Evolutionary conservation across 2,329 filamentous ascomycete genomes (phyloP).

Genomic region (Diaporthe citriasiana): DNA sequence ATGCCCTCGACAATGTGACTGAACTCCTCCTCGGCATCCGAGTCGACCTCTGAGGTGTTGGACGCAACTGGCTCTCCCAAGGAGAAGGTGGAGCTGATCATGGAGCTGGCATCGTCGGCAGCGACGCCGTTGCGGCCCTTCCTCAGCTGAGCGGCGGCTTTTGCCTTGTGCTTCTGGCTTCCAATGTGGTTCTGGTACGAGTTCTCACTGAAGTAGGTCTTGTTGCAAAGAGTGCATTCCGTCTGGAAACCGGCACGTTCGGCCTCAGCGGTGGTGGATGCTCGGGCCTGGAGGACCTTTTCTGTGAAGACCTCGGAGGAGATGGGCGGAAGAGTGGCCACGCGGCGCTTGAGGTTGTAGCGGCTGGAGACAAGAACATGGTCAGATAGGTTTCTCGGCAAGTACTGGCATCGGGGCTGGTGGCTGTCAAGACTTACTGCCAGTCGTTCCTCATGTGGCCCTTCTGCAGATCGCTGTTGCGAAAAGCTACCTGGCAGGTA

Average conservation of each 20-base stretch:
- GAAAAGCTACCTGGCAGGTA: constrained; percentile 96
- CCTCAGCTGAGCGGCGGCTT: constrained; percentile 65
- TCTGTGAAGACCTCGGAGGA: constrained; percentile 94
- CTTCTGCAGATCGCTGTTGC: constrained; percentile 92
- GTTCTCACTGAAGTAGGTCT: constrained; percentile 97
- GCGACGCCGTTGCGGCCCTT: constrained; percentile 53
- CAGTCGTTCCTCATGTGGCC: constrained; percentile 98
- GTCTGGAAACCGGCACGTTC: constrained; percentile 92
- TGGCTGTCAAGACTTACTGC: constrained; percentile 77
- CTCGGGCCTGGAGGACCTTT: constrained; percentile 93
- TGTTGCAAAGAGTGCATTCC: constrained; percentile 84
- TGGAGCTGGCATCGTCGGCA: constrained; percentile 81
- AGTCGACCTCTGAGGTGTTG: constrained; percentile 66
- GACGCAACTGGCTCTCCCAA: constrained; percentile 81
- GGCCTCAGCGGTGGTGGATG: constrained; percentile 84
- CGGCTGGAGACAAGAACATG: constrained; percentile 67
- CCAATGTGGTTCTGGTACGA: constrained; percentile 93
- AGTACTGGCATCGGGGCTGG: background rate
- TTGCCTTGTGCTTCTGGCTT: constrained; percentile 89
- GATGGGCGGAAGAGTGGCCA: constrained; percentile 90
- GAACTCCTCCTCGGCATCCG: constrained; percentile 81
- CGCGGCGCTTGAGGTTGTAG: constrained; percentile 95
- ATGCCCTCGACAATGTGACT: constrained; percentile 83
- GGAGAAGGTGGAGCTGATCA: constrained; percentile 92
- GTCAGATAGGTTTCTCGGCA: constrained; percentile 36